Base-by-base conservation (phyloP, 2,329 filamentous ascomycete genomes). In the Ilyonectria robusta region DNA sequence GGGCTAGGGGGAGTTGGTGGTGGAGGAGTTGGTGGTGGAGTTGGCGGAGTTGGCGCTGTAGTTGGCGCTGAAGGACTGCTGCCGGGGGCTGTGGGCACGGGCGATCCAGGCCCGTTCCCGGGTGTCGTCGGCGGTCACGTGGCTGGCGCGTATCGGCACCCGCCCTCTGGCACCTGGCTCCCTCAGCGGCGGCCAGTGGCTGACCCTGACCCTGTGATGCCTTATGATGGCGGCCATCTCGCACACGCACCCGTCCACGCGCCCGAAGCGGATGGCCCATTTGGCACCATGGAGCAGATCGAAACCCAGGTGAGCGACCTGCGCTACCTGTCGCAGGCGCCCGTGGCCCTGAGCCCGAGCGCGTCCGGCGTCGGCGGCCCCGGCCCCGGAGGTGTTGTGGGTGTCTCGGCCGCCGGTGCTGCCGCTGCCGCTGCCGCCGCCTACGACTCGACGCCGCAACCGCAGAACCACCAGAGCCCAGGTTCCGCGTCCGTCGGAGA, bases 291-390 rank as follows among this genome's bases (percentile, higher is more conserved):
- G 86, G 85, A 88, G 75, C 85, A 85, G 76, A 84, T 88, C 72
- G 84, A 87, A 75, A 83, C 81, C 64, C 86, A 88, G 79, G 85
- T 83, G 69, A 85, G 83, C 77, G 86, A 88, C 80, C 78, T 88
- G 79, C 84, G 84, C 73, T 87, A 84, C 73, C 80, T 88, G 73
- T 80, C 82, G 35, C 81, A 84, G 75, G 79, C 80, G 61, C 77
- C 78, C 64, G 76, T 80, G 47, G 65, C 75, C 56, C 42, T 74
- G 51, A 72, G 66, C 73, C 61, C 70, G 19, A 42, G 54, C n/a
- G 70, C 73, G 59, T 65, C 72, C 57, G 75, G 73, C 62, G 68
- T 67, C 51, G 57, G 62, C 57, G 72, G 66, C 44, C 61, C 70
- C 56, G 67, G 62, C 42, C 65, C 65, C 55, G 71, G 65, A 62